Evolutionary conservation across 1,284 basidiomycete species (phyloP).

Genomic region (Exsudoporus floridanus): DNA sequence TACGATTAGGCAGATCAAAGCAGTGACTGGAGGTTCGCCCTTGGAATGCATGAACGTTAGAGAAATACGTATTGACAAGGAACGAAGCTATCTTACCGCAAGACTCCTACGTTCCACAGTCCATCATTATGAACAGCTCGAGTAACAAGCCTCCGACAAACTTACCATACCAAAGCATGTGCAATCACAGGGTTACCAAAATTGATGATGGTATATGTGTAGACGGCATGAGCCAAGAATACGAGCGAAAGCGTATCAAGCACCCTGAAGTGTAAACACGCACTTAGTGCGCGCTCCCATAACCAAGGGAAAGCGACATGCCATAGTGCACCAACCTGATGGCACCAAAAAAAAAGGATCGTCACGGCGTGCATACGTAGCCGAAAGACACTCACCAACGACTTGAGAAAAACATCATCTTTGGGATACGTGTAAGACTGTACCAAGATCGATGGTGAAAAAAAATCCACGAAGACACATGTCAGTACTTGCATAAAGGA

Average conservation of each 20-base stretch:
- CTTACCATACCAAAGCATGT: background rate
- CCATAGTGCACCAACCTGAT: background rate
- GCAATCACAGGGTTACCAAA: background rate
- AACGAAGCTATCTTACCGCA: background rate
- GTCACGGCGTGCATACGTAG: background rate
- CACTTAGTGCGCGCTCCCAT: background rate
- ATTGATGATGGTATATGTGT: background rate
- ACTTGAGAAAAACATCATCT: background rate
- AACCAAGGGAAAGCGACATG: background rate
- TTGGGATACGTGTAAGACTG: background rate
- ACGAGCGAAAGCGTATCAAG: background rate
- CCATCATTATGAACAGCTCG: background rate
- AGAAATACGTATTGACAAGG: background rate
- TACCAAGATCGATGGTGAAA: background rate
- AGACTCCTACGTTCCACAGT: background rate
- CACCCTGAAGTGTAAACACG: background rate
- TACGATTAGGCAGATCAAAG: background rate
- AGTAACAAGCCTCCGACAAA: background rate
- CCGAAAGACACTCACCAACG: background rate
- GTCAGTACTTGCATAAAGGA: background rate
- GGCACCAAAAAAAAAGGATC: background rate
- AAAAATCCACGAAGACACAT: background rate
- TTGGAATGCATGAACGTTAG: background rate
- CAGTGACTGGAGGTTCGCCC: background rate
- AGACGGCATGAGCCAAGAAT: background rate